Base-by-base conservation (phyloP, 2,329 filamentous ascomycete species). In the Raffaelea ambrosiae region DNA sequence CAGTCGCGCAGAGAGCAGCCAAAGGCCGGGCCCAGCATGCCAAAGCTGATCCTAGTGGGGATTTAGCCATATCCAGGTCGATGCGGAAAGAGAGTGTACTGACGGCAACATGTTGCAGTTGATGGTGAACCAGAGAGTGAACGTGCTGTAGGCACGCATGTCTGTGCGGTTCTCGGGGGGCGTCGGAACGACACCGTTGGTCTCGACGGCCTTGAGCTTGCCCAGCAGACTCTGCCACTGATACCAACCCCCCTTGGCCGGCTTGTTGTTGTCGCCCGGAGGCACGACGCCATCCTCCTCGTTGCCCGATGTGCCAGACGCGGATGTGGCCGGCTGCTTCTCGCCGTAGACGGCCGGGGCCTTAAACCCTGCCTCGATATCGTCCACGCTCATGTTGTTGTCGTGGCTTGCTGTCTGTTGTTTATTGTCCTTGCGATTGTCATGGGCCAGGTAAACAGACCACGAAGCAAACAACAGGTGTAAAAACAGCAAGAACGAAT, bases 11-110 rank as follows among this genome's bases (percentile, higher is more conserved):
- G 65, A 44, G 69, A 69, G 16, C 83, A 66, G 2, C 74, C 74
- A 13, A 66, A 67, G 38, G 72, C 60, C 4, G 78, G 78, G 1
- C 78, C 79, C 1, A 81, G 68, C 71, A 83, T 77, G 50, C 81
- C 81, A 56, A 81, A 82, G 0, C 78, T 77, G 49, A 84, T 75
- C 33, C 52, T 55, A 33, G 31, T 9, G 21, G 8, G 22, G 16
- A 19, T 16, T 23, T 18, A 43, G 26, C 20, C n/a, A n/a, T n/a
- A n/a, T n/a, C n/a, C n/a, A n/a, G n/a, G n/a, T n/a, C n/a, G n/a
- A n/a, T n/a, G n/a, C n/a, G n/a, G n/a, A n/a, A n/a, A n/a, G n/a
- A n/a, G n/a, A n/a, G n/a, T n/a, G n/a, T n/a, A 58, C 65, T 55
- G 51, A 69, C 68, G 65, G 63, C 11, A 73, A 58, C 40, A 73